These are phyloP conservation scores for Paraphaeosphaeria sporulosa DNA, from an alignment of 2,329 filamentous ascomycete species.

Conservation along the genomic window DNA sequence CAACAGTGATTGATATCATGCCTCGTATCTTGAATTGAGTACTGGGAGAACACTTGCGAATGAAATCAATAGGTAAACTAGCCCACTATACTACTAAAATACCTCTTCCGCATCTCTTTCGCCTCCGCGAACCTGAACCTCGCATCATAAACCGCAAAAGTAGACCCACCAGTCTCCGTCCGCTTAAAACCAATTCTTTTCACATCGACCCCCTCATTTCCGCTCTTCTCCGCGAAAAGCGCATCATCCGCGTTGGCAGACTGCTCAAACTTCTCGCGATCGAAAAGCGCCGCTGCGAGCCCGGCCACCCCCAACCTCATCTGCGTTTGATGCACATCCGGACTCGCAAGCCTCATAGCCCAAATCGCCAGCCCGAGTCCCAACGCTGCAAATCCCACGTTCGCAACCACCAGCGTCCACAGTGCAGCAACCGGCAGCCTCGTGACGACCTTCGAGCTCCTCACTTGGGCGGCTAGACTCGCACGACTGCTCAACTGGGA, in stretches of 20 bases:
- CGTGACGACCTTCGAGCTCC: conserved; percentile 22
- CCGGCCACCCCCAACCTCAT: conserved; percentile 20
- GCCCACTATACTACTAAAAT: conserved; percentile 6
- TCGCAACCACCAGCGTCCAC: conserved; percentile 25
- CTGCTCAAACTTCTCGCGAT: conserved; percentile 13
- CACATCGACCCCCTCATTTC: background rate
- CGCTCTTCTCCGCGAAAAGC: conserved; percentile 12
- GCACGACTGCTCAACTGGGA: conserved; percentile 15
- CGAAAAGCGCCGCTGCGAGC: conserved; percentile 21
- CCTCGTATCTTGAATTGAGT: no score
- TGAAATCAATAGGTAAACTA: background rate
- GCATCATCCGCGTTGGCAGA: conserved; percentile 4
- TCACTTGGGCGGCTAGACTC: conserved; percentile 12
- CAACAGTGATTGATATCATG: background rate
- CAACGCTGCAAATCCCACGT: conserved; percentile 17
- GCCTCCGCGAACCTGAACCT: conserved; percentile 1
- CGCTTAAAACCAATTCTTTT: conserved; percentile 11
- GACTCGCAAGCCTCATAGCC: conserved; percentile 14
- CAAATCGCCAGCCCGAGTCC: conserved; percentile 16
- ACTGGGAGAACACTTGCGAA: background rate
- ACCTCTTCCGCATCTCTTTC: conserved; percentile 2
- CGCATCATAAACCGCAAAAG: conserved; percentile 8
- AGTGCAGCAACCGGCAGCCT: conserved; percentile 20
- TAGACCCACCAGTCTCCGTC: conserved; percentile 8
- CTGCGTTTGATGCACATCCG: conserved; percentile 23